Conservation (phyloP, 148 eudicot genomes). For the Rheum nobile region DNA sequence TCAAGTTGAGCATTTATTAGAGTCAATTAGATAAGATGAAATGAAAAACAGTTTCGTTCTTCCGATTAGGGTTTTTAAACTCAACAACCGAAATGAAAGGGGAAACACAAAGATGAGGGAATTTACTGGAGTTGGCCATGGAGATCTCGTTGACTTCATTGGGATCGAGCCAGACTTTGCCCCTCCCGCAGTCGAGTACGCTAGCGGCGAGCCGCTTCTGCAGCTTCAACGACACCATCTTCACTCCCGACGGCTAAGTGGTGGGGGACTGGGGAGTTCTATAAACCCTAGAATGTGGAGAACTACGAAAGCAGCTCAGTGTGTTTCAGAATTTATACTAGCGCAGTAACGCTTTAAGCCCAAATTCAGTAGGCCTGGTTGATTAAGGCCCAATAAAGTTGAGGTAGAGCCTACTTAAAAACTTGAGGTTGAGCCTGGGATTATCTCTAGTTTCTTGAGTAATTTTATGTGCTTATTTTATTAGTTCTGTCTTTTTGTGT, state of each 20-base stretch:
- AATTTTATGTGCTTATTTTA: too few relatives aligned
- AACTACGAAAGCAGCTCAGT: neutral
- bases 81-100: neutral
- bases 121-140: slow-evolving; percentile 49
- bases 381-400: neutral
- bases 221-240: slow-evolving; percentile 44
- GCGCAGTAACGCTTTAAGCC: neutral
- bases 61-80: neutral
- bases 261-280: neutral
- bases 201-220: slow-evolving; percentile 49
- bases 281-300: neutral
- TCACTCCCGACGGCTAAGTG: neutral
- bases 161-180: slow-evolving; percentile 52
- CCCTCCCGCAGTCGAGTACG: slow-evolving; percentile 32
- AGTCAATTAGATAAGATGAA: neutral
- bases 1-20: neutral
- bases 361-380: neutral
- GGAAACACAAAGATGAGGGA: slow-evolving; percentile 1
- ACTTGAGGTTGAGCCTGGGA: too few relatives aligned
- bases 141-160: slow-evolving; percentile 47
- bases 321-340: neutral
- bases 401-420: too few relatives aligned
- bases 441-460: too few relatives aligned
- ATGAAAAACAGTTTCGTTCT: neutral
- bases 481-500: too few relatives aligned